Base-by-base conservation (phyloP, 768 basidiomycete species). In the Lepiota brunneoincarnata region DNA sequence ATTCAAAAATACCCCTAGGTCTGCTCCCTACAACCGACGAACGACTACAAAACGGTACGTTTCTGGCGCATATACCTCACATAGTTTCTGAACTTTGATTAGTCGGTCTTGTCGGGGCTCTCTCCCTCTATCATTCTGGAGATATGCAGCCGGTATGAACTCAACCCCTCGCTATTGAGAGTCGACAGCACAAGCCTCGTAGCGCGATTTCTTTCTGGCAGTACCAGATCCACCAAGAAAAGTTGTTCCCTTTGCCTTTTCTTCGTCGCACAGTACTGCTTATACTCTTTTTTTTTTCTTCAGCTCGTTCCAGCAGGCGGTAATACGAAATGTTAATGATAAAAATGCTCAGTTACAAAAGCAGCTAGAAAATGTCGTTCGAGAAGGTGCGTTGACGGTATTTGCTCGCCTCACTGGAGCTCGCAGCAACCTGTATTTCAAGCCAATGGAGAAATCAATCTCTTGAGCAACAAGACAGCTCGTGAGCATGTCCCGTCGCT, bases 181-280 rank as follows among this genome's bases (percentile, higher is more conserved):
- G 6, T 14, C 52, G 48, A 56, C 47, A 38, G 28, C 6, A 26
- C 43, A 36, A 23, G 42, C 58, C 56, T 46, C 26, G 15, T 28
- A 91, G 90, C 18, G 89, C 91, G 3, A 80, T 93, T 54, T 89
- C 91, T 3, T 93, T 93, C 67, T 93, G 91, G 91, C 89, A 91
- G 66, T 93, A 93, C 66, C 91, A 93, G 63, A 80, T 86, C 47
- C 88, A 90, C 58, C 91, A 93, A 69, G 91, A 93, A 72, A 84
- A 81, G 91, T 89, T 52, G 54, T 70, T 60, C 20, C 18, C 5
- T 39, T 38, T 24, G 17, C 42, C 36, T 17, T 37, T 49, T 49
- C 15, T 55, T 47, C 54, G 24, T 35, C 51, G 28, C 35, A 43
- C 26, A 58, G 24, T 41, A 52, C 44, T 56, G n/a, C 41, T 61